A percentile compares a stretch with the other conserved stretches of the same genome.
Evolutionary conservation across 2,329 filamentous ascomycete genomes (phyloP).

Genomic region (Didymella exigua): DNA sequence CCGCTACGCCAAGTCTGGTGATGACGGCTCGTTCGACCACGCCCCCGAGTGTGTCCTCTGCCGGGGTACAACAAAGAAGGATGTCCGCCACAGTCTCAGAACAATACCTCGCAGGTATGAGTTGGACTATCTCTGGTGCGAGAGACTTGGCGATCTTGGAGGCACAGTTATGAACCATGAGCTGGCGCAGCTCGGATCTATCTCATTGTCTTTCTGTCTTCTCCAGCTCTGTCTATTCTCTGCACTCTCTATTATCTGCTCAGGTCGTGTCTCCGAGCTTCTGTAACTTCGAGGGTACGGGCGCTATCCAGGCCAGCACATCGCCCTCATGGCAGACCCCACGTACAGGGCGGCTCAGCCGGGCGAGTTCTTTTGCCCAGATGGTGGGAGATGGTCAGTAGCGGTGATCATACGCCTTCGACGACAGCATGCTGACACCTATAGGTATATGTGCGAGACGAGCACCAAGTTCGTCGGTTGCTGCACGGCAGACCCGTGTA

Average conservation of each 20-base stretch:
- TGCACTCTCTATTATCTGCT: not conserved
- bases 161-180: not conserved
- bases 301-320: not conserved
- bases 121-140: not conserved
- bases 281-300: not conserved
- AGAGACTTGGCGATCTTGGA: not conserved
- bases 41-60: not conserved
- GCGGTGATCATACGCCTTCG: not conserved
- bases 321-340: slow-evolving; percentile 9
- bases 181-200: not conserved
- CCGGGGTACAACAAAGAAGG: slow-evolving; percentile 11
- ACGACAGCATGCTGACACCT: not conserved
- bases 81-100: slow-evolving; percentile 2
- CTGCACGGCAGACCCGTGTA: slow-evolving; percentile 44
- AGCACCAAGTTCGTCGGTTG: slow-evolving; percentile 46
- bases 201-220: not conserved
- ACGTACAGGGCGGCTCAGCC: slow-evolving; percentile 14
- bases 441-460: slow-evolving; percentile 19
- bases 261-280: not conserved
- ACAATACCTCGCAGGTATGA: not conserved
- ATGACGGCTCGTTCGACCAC: not conserved
- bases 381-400: slow-evolving; percentile 20
- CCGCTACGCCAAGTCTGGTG: not conserved
- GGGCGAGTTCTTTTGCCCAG: slow-evolving; percentile 23
- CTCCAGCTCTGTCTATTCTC: not conserved